Conservation (phyloP, 352 stramenopile species). For the Phytophthora chlamydospora region DNA sequence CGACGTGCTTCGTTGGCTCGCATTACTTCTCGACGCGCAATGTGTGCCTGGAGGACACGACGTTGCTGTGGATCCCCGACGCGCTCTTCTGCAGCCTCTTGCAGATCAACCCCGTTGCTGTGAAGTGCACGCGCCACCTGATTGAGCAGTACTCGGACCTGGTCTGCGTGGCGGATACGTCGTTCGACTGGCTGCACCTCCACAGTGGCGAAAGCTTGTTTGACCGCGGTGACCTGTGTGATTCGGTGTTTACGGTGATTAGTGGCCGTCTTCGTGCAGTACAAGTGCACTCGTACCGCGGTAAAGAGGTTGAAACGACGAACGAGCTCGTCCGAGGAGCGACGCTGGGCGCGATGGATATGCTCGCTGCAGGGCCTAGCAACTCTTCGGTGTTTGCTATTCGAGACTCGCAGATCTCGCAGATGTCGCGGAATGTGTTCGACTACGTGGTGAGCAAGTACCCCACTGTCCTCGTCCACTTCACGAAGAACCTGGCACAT, state of each 20-base stretch:
- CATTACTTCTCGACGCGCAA: slow-evolving; percentile 46
- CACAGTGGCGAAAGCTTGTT: slow-evolving; percentile 85
- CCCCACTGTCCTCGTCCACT: slow-evolving; percentile 76
- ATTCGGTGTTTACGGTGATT: slow-evolving; percentile 85
- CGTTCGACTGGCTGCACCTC: slow-evolving; percentile 86
- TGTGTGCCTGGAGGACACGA: slow-evolving; percentile 54
- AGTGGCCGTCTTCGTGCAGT: slow-evolving; percentile 79
- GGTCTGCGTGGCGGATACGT: slow-evolving; percentile 75
- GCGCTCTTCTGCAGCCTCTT: slow-evolving; percentile 64
- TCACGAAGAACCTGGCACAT: slow-evolving; percentile 77
- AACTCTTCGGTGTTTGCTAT: slow-evolving; percentile 88
- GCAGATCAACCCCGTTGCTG: slow-evolving; percentile 54
- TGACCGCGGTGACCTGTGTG: slow-evolving; percentile 73
- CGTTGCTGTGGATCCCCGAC: slow-evolving; percentile 62
- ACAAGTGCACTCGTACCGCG: slow-evolving; percentile 63
- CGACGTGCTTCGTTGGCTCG: slow-evolving; percentile 66
- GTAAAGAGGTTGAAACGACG: slow-evolving; percentile 74
- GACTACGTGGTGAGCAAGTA: slow-evolving; percentile 80
- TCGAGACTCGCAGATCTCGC: slow-evolving; percentile 86
- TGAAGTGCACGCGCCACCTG: slow-evolving; percentile 64
- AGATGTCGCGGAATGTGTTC: slow-evolving; percentile 88
- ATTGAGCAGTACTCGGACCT: slow-evolving; percentile 75
- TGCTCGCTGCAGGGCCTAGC: slow-evolving; percentile 73
- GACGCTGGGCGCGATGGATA: slow-evolving; percentile 83
- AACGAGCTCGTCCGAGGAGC: slow-evolving; percentile 83